Percentiles rank a stretch among this genome's conserved stretches.
phyloP scores from a whole-genome alignment of 805 yeast species.

The Metschnikowia reukaufii region DNA sequence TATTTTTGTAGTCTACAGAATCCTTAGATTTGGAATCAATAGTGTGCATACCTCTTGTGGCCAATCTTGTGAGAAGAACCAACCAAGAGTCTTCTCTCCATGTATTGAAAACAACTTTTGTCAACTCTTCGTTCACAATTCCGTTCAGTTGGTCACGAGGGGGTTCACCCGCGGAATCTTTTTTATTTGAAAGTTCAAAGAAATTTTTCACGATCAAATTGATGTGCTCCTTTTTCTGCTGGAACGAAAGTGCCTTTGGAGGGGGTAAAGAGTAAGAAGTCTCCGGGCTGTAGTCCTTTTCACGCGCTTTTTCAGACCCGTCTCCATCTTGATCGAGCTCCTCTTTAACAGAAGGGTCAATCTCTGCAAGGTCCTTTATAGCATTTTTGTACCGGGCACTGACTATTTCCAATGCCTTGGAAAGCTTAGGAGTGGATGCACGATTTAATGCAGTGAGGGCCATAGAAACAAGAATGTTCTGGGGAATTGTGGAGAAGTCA shows the following conservation, averaged over 20 bases:
- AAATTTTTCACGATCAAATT: constrained; percentile 59
- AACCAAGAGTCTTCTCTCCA: constrained; percentile 76
- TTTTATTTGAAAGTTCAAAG: constrained; percentile 45
- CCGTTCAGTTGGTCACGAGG: constrained; percentile 22
- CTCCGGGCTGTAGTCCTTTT: constrained; percentile 38
- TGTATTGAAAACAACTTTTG: constrained; percentile 50
- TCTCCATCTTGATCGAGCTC: constrained; percentile 17
- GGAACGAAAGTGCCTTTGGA: constrained; percentile 52
- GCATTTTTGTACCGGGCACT: constrained; percentile 60
- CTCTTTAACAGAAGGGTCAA: constrained; percentile 15
- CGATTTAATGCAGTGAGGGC: constrained; percentile 64
- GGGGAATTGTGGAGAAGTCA: constrained; percentile 69
- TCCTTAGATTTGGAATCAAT: constrained; percentile 20
- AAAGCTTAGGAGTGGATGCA: constrained; percentile 51
- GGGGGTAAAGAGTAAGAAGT: constrained; percentile 54
- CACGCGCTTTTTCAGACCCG: constrained; percentile 22
- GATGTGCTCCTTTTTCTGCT: constrained; percentile 59
- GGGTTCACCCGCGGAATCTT: constrained; percentile 15
- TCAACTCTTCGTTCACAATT: constrained; percentile 50
- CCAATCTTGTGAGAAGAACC: constrained; percentile 67
- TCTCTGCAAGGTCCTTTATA: constrained; percentile 16
- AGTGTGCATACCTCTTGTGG: constrained; percentile 71
- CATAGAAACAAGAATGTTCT: constrained; percentile 60
- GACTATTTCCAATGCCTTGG: constrained; percentile 68
- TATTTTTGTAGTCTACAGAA: constrained; percentile 26